phyloP scores from a whole-genome alignment of 2,329 filamentous ascomycete species.

The Hymenoscyphus linearis region DNA sequence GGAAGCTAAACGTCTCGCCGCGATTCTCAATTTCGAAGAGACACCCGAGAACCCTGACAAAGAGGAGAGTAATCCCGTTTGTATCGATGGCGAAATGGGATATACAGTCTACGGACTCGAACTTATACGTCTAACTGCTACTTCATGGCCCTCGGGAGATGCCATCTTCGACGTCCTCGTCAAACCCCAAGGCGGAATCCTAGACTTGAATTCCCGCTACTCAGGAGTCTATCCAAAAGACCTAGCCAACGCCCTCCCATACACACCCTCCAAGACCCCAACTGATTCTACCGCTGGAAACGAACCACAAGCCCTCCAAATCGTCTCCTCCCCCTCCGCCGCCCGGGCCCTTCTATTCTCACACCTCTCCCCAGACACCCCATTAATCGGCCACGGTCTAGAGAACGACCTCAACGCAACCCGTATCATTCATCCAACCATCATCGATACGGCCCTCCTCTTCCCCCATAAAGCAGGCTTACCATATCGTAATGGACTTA shows the following conservation, averaged over 20 bases:
- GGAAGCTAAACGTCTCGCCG: conserved; percentile 69
- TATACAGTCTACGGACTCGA: conserved; percentile 88
- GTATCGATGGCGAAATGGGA: conserved; percentile 96
- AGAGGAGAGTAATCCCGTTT: conserved; percentile 57
- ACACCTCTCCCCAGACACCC: conserved; percentile 69
- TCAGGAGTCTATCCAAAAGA: conserved; percentile 81
- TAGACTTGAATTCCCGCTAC: conserved; percentile 89
- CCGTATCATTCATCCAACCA: conserved; percentile 75
- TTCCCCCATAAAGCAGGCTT: conserved; percentile 75
- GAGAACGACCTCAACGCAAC: conserved; percentile 91
- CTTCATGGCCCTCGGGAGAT: conserved; percentile 76
- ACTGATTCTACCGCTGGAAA: conserved; percentile 6
- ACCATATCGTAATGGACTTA: conserved; percentile 74
- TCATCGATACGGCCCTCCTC: conserved; percentile 81
- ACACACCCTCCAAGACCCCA: conserved; percentile 30
- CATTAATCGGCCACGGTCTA: conserved; percentile 85
- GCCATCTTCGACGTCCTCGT: conserved; percentile 80
- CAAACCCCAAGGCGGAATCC: conserved; percentile 71
- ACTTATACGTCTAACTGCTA: conserved; percentile 81
- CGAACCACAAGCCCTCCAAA: conserved; percentile 50
- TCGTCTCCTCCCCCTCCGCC: conserved; percentile 68
- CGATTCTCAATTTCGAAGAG: conserved; percentile 70
- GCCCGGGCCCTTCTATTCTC: conserved; percentile 76
- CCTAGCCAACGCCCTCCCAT: conserved; percentile 62
- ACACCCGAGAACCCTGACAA: conserved; percentile 63